A percentile compares a stretch with the other conserved stretches of the same genome.
phyloP scores from a whole-genome alignment of 192 early-diverging fungal genomes.

The Gigaspora rosea region DNA sequence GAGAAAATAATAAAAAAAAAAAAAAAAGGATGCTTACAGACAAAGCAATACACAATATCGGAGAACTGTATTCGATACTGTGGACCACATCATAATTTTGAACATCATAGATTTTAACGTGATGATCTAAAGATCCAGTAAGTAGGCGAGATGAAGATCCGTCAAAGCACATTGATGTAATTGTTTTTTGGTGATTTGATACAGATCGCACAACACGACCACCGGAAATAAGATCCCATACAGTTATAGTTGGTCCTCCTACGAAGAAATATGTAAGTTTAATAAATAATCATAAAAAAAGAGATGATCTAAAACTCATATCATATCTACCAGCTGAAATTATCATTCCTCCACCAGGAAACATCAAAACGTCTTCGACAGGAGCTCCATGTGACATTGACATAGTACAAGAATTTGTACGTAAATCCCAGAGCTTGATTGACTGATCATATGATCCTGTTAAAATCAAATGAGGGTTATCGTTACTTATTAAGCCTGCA shows the following conservation, averaged over 20 bases:
- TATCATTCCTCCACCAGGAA: slow-evolving; percentile 78
- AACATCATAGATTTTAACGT: slow-evolving; percentile 93
- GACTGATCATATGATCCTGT: slow-evolving; percentile 97
- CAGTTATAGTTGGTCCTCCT: slow-evolving; percentile 76
- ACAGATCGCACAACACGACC: slow-evolving; percentile 75
- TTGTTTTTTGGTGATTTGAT: slow-evolving; percentile 94
- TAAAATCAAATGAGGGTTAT: slow-evolving; percentile 79
- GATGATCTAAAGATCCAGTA: slow-evolving; percentile 91
- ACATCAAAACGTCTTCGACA: slow-evolving; percentile 85
- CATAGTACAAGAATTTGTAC: slow-evolving; percentile 70
- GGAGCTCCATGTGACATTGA: slow-evolving; percentile 83
- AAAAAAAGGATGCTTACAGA: slow-evolving; percentile 56
- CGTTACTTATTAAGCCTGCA: slow-evolving; percentile 65
- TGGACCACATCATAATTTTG: slow-evolving; percentile 85
- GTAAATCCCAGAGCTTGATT: slow-evolving; percentile 89
- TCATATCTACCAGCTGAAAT: slow-evolving; percentile 63
- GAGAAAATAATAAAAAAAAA: neutral
- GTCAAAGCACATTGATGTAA: slow-evolving; percentile 89
- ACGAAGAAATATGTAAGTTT: slow-evolving; percentile 1
- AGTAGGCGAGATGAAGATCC: slow-evolving; percentile 72
- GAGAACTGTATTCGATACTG: slow-evolving; percentile 86
- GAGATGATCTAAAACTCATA: neutral
- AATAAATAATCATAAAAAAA: neutral
- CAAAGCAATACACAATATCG: slow-evolving; percentile 86
- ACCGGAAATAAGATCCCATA: slow-evolving; percentile 88